Percentiles rank a stretch among this genome's conserved stretches.
Conservation (phyloP, 805 yeast genomes). For the Candida manassasensis region DNA sequence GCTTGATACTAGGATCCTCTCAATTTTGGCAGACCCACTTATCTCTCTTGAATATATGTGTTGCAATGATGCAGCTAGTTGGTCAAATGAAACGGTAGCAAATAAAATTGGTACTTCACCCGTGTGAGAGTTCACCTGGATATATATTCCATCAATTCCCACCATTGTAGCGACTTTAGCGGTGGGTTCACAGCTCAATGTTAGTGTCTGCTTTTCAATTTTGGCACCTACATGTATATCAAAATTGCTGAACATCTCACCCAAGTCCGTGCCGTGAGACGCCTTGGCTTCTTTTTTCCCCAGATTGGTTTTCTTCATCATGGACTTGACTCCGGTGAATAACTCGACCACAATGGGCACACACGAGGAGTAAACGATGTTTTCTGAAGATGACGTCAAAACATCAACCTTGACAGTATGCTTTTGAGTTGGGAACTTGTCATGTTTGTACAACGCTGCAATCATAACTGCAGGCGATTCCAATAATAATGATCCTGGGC, state of each 20-base stretch:
- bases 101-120: conserved; percentile 36
- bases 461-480: conserved; percentile 73
- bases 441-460: conserved; percentile 47
- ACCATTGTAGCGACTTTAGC: conserved; percentile 89
- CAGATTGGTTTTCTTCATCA: conserved; percentile 33
- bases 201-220: conserved; percentile 68
- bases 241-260: conserved; percentile 43
- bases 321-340: conserved; percentile 42
- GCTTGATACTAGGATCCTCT: conserved; percentile 45
- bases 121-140: conserved; percentile 52
- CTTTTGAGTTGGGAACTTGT: conserved; percentile 29
- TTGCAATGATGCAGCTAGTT: conserved; percentile 68
- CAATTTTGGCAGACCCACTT: conserved; percentile 61
- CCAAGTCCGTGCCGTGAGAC: conserved; percentile 22
- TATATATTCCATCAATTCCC: conserved; percentile 61
- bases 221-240: conserved; percentile 60
- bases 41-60: conserved; percentile 88
- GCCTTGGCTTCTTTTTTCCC: background rate
- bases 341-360: conserved; percentile 73
- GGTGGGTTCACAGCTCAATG: conserved; percentile 86
- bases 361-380: conserved; percentile 65
- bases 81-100: conserved; percentile 45
- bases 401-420: conserved; percentile 50
- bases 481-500: conserved; percentile 51
- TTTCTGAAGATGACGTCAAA: conserved; percentile 64